These are phyloP conservation scores for Debaryomyces nepalensis DNA, from an alignment of 1,139 yeast species.

Conservation along the genomic window DNA sequence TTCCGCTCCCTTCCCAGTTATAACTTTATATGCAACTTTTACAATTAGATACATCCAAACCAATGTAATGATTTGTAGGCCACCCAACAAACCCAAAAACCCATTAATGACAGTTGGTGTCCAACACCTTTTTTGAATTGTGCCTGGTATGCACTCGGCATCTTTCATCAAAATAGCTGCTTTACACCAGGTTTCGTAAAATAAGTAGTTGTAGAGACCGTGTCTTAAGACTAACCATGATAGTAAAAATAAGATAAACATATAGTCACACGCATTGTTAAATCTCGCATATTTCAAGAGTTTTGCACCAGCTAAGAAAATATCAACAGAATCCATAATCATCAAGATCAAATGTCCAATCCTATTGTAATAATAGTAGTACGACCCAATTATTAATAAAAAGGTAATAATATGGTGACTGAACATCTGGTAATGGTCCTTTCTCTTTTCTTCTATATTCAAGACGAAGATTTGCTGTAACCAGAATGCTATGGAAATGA, in stretches of 20 bases:
- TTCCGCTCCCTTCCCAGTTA: slow-evolving; percentile 77
- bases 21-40: slow-evolving; percentile 69
- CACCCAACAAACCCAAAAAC: slow-evolving; percentile 62
- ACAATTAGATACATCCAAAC: slow-evolving; percentile 78
- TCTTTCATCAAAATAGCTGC: slow-evolving; percentile 43
- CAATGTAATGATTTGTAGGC: slow-evolving; percentile 67
- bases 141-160: slow-evolving; percentile 40
- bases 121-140: slow-evolving; percentile 56
- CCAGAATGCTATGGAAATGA: slow-evolving; percentile 78
- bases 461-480: slow-evolving; percentile 77
- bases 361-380: slow-evolving; percentile 70
- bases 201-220: slow-evolving; percentile 69
- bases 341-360: slow-evolving; percentile 80
- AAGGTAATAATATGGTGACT: slow-evolving; percentile 85
- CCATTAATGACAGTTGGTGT: slow-evolving; percentile 52
- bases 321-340: slow-evolving; percentile 85
- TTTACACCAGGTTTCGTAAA: slow-evolving; percentile 53
- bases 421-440: slow-evolving; percentile 87
- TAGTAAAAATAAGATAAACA: slow-evolving; percentile 69
- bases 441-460: slow-evolving; percentile 76
- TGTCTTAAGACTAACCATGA: slow-evolving; percentile 79
- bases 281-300: slow-evolving; percentile 74
- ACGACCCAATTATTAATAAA: slow-evolving; percentile 69
- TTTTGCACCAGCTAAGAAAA: slow-evolving; percentile 73
- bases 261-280: slow-evolving; percentile 61